Evolutionary conservation across 225 moss, liverwort and hornwort species (phyloP), one percentile per base, ranked within the genome.

Genomic region (Straminergon stramineum): DNA sequence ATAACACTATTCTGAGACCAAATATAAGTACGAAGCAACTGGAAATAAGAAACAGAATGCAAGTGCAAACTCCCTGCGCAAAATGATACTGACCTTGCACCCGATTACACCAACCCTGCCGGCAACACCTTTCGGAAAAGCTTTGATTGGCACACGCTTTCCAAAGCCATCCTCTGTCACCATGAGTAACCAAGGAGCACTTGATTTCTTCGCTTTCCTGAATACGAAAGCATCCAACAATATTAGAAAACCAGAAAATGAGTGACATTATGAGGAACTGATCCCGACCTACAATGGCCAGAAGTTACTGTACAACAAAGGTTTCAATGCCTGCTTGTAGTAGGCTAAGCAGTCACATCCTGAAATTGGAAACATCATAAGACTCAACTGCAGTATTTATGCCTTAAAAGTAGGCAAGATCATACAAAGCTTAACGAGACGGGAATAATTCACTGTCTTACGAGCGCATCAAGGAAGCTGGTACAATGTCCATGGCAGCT

Each of bases 71-170:
- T 87, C 87, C 79, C 45, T 81, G 45, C 65, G n/a, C 82, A 79
- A 58, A 62, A 86, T 60, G 65, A 84, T 80, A 61, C 91, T 90
- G 56, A 96, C 96, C 95, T 99, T 99, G 91, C 97, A 97, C 56
- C 98, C 98, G 79, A 99, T 99, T 74, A 97, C 97, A 77, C 98
- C 98, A 85, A 96, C 93, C 32, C 97, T 95, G 55, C 98, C 98
- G 61, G 96, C 90, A 52, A 92, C 95, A 88, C 96, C 96, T 78
- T 92, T 94, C 68, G 92, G 92, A 87, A 99, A 99, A 85, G 95
- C 93, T 89, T 87, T 94, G 22, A 99, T 96, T 71, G 96, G 96
- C 88, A 99, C 98, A 86, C 97, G 94, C 94, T 99, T 99, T 55
- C 96, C 98, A 90, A 93, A 95, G 20, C 98, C 98, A 90, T 95